Percentiles rank a stretch among this genome's conserved stretches.
Conservation (phyloP, 371 early-diverging fungal species). For the Mortierella sp. region DNA sequence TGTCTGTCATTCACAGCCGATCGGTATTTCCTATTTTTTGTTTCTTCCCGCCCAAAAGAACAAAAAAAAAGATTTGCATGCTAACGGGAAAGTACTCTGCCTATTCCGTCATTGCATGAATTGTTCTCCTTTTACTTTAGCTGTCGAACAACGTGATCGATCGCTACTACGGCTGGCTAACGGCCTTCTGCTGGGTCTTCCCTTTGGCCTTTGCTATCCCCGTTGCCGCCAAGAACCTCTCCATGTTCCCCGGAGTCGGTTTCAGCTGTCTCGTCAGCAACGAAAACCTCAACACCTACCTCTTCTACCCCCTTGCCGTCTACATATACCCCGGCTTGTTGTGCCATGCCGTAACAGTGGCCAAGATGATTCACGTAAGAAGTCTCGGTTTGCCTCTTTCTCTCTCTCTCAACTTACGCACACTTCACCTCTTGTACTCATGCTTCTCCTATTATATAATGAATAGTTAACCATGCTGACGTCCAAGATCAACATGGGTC, state of each 20-base stretch:
- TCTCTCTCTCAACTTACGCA: background rate
- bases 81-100: background rate
- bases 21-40: slow-evolving; percentile 2
- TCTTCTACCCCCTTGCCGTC: slow-evolving; percentile 59
- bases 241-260: slow-evolving; percentile 59
- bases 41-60: slow-evolving; percentile 13
- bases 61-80: background rate
- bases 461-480: slow-evolving; percentile 41
- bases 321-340: slow-evolving; percentile 59
- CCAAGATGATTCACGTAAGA: slow-evolving; percentile 57
- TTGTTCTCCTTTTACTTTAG: slow-evolving; percentile 12
- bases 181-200: slow-evolving; percentile 61
- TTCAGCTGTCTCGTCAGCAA: slow-evolving; percentile 57
- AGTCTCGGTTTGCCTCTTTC: background rate
- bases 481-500: slow-evolving; percentile 38
- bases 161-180: slow-evolving; percentile 58
- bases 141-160: slow-evolving; percentile 60
- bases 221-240: slow-evolving; percentile 42
- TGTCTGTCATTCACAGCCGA: background rate
- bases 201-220: slow-evolving; percentile 60
- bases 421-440: background rate
- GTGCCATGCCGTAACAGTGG: slow-evolving; percentile 58
- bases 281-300: slow-evolving; percentile 50
- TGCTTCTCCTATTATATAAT: background rate
- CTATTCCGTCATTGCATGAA: background rate